These are phyloP conservation scores for Ceratobasidium sp. DNA, from an alignment of 1,284 basidiomycete genomes.

Conservation along the genomic window DNA sequence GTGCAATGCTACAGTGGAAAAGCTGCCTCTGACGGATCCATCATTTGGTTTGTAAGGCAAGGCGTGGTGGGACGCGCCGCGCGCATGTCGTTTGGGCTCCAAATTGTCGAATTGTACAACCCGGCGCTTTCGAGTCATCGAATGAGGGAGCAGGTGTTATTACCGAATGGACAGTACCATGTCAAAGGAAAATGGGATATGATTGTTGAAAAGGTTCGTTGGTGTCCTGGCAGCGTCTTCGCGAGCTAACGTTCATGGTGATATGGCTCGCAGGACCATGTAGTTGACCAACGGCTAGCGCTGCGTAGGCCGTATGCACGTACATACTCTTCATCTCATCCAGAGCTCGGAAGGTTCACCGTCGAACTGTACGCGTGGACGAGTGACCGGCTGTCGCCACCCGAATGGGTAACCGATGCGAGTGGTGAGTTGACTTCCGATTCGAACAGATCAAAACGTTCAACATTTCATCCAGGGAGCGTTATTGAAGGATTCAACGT, in stretches of 20 bases:
- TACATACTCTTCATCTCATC: not conserved
- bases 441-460: not conserved
- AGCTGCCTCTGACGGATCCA: too few species aligned
- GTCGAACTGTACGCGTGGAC: slow-evolving; percentile 17
- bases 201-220: too few species aligned
- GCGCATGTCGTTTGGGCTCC: too few species aligned
- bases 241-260: not conserved
- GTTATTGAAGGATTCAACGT: slow-evolving; percentile 15
- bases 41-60: not conserved
- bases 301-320: not conserved
- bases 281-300: not conserved
- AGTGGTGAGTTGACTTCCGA: not conserved
- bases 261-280: not conserved
- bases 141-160: not conserved
- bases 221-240: too few species aligned
- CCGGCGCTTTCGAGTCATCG: too few species aligned
- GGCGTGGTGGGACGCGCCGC: too few species aligned
- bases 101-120: too few species aligned
- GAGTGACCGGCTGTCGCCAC: not conserved
- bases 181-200: too few species aligned
- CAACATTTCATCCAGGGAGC: not conserved
- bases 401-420: not conserved
- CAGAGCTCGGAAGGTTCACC: not conserved
- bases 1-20: too few species aligned
- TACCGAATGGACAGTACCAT: not conserved